Evolutionary conservation across 1,284 basidiomycete species (phyloP).

Genomic region (Sanghuangporus baumii): DNA sequence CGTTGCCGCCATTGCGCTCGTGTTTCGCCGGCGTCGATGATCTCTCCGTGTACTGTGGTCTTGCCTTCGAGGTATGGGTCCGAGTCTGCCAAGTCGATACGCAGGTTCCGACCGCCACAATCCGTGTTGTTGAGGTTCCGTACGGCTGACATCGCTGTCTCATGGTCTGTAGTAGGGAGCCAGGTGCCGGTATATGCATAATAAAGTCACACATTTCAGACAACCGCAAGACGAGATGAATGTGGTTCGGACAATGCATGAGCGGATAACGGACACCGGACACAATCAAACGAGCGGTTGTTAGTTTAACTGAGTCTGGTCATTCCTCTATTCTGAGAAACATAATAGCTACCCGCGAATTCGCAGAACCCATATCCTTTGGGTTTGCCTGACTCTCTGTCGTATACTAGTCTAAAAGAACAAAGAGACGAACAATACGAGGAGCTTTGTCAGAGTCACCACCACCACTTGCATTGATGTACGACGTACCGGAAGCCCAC

Average conservation of each 20-base stretch:
- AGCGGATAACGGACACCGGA: neutral
- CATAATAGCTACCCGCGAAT: slow-evolving; percentile 74
- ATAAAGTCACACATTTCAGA: slow-evolving; percentile 15
- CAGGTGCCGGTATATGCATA: slow-evolving; percentile 5
- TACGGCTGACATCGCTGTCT: slow-evolving; percentile 79
- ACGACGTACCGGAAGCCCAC: slow-evolving; percentile 70
- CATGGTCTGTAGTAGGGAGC: slow-evolving; percentile 62
- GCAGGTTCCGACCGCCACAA: slow-evolving; percentile 65
- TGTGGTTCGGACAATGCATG: neutral
- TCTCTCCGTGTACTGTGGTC: slow-evolving; percentile 55
- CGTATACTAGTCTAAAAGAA: slow-evolving; percentile 83
- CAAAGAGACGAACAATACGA: neutral
- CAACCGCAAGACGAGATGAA: neutral
- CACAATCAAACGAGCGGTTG: slow-evolving; percentile 18
- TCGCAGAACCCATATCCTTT: slow-evolving; percentile 98
- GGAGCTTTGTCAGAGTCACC: neutral
- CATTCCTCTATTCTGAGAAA: slow-evolving; percentile 35
- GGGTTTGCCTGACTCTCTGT: slow-evolving; percentile 91
- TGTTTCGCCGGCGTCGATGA: slow-evolving; percentile 54
- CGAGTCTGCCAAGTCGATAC: slow-evolving; percentile 61
- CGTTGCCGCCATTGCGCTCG: slow-evolving; percentile 51
- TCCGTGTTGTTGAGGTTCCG: slow-evolving; percentile 71
- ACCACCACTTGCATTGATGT: slow-evolving; percentile 9
- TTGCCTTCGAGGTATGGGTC: slow-evolving; percentile 45
- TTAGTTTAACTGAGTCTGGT: slow-evolving; percentile 12